Percentiles rank a stretch among this genome's conserved stretches.
These are phyloP conservation scores for Cupressus sempervirens DNA, from an alignment of 75 land plant genomes.

Conservation along the genomic window DNA sequence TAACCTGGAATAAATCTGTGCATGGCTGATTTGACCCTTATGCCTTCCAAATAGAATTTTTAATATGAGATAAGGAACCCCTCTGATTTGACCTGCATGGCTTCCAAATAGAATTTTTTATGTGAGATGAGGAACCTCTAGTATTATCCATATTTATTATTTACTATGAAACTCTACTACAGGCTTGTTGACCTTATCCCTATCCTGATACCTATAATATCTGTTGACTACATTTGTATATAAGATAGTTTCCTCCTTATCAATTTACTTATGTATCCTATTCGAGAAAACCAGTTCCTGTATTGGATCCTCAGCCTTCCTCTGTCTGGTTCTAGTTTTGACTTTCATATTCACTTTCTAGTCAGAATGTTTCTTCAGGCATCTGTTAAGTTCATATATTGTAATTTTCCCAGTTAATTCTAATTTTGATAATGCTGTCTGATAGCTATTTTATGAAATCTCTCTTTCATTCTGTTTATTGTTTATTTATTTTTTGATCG, in stretches of 20 bases:
- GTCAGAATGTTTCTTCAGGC: background rate
- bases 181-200: no score
- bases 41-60: background rate
- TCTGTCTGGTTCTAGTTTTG: background rate
- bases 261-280: no score
- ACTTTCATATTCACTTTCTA: background rate
- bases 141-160: background rate
- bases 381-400: background rate
- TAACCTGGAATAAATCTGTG: slow-evolving; percentile 1
- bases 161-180: no score
- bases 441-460: background rate
- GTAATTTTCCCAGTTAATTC: background rate
- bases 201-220: no score
- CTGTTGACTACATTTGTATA: no score
- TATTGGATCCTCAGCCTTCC: background rate
- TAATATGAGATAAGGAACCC: background rate
- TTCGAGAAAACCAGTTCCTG: background rate
- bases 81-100: background rate
- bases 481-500: no score
- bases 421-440: background rate
- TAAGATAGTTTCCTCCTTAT: no score
- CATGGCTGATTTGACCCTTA: background rate
- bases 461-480: background rate
- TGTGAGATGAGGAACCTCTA: background rate
- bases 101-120: background rate